phyloP scores from a whole-genome alignment of 1,284 basidiomycete genomes.

The Cryptococcus jaspeensis region DNA sequence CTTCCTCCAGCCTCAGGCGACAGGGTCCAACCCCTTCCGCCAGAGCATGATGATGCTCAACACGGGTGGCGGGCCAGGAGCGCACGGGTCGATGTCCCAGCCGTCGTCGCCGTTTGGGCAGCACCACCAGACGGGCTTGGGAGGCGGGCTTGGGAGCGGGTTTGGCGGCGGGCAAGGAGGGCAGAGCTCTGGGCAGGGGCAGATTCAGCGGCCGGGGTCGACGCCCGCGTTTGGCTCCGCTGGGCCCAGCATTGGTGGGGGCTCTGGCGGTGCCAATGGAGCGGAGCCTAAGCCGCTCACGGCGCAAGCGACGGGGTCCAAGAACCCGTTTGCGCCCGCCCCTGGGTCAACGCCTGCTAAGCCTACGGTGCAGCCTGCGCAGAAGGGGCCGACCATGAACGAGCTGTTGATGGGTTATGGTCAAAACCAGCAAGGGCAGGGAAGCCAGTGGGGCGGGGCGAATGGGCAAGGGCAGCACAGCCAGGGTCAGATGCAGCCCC shows the following conservation, averaged over 20 bases:
- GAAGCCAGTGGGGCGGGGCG: background rate
- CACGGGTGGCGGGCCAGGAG: background rate
- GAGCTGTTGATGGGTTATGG: constrained; percentile 65
- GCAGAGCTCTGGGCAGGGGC: constrained; percentile 49
- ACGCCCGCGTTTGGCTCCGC: constrained; percentile 22
- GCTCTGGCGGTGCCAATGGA: constrained; percentile 49
- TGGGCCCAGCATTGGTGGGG: too few species aligned
- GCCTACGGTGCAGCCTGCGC: constrained; percentile 29
- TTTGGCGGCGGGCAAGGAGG: constrained; percentile 5
- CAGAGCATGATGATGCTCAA: constrained; percentile 46
- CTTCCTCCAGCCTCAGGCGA: constrained; percentile 66
- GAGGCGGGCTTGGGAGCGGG: constrained; percentile 51
- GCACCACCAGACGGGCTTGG: constrained; percentile 41
- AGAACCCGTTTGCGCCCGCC: constrained; percentile 89
- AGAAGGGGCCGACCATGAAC: constrained; percentile 74
- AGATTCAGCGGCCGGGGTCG: constrained; percentile 32
- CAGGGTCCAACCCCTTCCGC: constrained; percentile 73
- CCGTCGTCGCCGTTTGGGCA: constrained; percentile 23
- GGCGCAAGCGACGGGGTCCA: constrained; percentile 87
- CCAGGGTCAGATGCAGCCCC: constrained; percentile 10
- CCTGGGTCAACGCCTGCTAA: constrained; percentile 54
- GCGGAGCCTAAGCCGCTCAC: constrained; percentile 59
- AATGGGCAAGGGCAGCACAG: constrained; percentile 3
- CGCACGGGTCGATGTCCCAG: constrained; percentile 24
- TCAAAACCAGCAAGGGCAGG: constrained; percentile 8